Conservation (phyloP, 805 yeast species). For the Teunomyces tritomae region DNA sequence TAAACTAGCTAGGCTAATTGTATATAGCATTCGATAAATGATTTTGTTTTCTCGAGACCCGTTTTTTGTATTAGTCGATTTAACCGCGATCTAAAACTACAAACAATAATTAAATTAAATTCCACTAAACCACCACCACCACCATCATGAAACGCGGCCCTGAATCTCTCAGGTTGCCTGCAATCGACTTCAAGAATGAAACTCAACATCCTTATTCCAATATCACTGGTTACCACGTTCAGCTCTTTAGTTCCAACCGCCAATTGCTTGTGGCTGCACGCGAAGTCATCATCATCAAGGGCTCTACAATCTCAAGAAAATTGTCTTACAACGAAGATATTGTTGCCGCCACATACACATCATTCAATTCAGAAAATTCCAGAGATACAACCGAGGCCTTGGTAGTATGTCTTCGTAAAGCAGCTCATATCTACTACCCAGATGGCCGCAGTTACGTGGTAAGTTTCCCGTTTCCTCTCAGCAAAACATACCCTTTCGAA, state of each 20-base stretch:
- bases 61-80: neutral
- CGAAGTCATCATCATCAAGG: constrained; percentile 53
- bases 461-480: constrained; percentile 67
- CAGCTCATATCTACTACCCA: constrained; percentile 59
- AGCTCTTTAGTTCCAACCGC: constrained; percentile 22
- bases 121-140: neutral
- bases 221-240: constrained; percentile 14
- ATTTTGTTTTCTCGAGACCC: neutral
- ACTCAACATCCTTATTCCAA: constrained; percentile 19
- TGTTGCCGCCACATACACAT: constrained; percentile 59
- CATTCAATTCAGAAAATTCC: constrained; percentile 33
- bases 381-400: constrained; percentile 35
- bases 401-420: constrained; percentile 58
- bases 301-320: constrained; percentile 43
- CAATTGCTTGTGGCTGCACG: constrained; percentile 34
- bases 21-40: constrained; percentile 7
- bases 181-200: constrained; percentile 28
- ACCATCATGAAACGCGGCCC: constrained; percentile 4
- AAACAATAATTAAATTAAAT: no score
- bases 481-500: constrained; percentile 59
- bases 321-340: constrained; percentile 52
- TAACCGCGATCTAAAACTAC: neutral
- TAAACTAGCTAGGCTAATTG: constrained; percentile 22
- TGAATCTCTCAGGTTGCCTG: constrained; percentile 25
- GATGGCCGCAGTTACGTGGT: constrained; percentile 60